Percentiles rank a stretch among this genome's conserved stretches.
phyloP scores from a whole-genome alignment of 2,329 filamentous ascomycete genomes.

The Penicillium griseofulvum region DNA sequence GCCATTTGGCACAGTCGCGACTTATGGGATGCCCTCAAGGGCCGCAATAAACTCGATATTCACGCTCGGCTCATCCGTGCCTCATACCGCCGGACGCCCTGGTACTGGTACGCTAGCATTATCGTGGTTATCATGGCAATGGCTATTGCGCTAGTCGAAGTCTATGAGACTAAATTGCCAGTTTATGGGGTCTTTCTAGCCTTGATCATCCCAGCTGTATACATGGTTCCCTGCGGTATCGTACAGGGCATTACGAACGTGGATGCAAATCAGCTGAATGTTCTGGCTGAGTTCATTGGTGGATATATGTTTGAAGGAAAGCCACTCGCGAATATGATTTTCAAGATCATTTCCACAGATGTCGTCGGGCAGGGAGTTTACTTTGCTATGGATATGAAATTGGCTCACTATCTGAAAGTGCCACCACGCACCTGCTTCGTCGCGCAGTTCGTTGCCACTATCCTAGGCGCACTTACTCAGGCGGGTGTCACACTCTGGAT shows the following conservation, averaged over 20 bases:
- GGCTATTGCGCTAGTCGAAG: constrained; percentile 38
- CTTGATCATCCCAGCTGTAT: constrained; percentile 42
- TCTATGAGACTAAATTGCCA: constrained; percentile 44
- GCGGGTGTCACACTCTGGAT: constrained; percentile 39
- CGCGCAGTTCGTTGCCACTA: constrained; percentile 49
- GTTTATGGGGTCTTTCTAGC: constrained; percentile 45
- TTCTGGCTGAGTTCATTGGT: constrained; percentile 46
- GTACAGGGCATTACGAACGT: constrained; percentile 48
- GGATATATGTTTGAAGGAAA: constrained; percentile 47
- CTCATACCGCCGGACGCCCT: constrained; percentile 39
- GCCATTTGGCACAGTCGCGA: constrained; percentile 31
- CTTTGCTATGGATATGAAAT: constrained; percentile 52
- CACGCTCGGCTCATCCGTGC: constrained; percentile 42
- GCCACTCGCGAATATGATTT: constrained; percentile 48
- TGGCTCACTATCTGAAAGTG: constrained; percentile 54
- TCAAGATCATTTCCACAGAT: constrained; percentile 45
- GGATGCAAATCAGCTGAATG: constrained; percentile 45
- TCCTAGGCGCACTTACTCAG: constrained; percentile 49
- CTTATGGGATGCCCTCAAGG: constrained; percentile 28
- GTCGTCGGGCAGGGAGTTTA: constrained; percentile 47
- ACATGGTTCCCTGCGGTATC: constrained; percentile 47
- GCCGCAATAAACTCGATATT: constrained; percentile 42
- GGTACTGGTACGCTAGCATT: constrained; percentile 45
- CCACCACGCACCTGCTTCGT: constrained; percentile 49
- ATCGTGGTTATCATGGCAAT: constrained; percentile 32